A percentile compares a stretch with the other conserved stretches of the same genome.
phyloP scores from a whole-genome alignment of 192 early-diverging fungal species.

The Backusella sp. region DNA sequence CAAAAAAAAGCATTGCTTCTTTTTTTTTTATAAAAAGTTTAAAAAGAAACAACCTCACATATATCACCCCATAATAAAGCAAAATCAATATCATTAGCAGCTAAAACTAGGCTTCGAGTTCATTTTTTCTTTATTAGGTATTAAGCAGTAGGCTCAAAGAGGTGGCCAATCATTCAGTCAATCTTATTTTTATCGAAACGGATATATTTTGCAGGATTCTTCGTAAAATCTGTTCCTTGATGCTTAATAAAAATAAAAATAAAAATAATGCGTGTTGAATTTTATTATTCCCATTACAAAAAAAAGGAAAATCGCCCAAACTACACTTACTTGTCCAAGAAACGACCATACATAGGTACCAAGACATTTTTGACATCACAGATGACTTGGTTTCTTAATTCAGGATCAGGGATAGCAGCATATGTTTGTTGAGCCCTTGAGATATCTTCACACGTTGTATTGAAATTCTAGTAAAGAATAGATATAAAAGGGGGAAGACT shows the following conservation, averaged over 20 bases:
- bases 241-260: no score
- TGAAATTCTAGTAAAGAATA: constrained; percentile 74
- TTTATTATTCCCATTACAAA: no score
- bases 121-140: not conserved
- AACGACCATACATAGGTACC: constrained; percentile 76
- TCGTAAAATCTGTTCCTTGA: constrained; percentile 74
- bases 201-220: constrained; percentile 82
- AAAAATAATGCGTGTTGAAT: not conserved
- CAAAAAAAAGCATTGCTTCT: no score
- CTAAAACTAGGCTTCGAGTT: not conserved
- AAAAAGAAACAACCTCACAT: no score
- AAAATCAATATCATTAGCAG: no score
- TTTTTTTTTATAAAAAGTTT: no score
- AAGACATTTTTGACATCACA: constrained; percentile 70
- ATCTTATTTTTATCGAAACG: constrained; percentile 67
- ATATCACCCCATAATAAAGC: no score
- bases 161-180: constrained; percentile 61
- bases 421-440: constrained; percentile 68
- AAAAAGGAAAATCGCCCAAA: not conserved
- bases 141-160: constrained; percentile 56
- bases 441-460: constrained; percentile 77
- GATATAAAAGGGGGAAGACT: not conserved
- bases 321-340: constrained; percentile 64
- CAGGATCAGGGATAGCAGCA: constrained; percentile 77
- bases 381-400: constrained; percentile 66